These are phyloP conservation scores for Blastobotrys attinorum DNA, from an alignment of 805 yeast species.

Conservation along the genomic window DNA sequence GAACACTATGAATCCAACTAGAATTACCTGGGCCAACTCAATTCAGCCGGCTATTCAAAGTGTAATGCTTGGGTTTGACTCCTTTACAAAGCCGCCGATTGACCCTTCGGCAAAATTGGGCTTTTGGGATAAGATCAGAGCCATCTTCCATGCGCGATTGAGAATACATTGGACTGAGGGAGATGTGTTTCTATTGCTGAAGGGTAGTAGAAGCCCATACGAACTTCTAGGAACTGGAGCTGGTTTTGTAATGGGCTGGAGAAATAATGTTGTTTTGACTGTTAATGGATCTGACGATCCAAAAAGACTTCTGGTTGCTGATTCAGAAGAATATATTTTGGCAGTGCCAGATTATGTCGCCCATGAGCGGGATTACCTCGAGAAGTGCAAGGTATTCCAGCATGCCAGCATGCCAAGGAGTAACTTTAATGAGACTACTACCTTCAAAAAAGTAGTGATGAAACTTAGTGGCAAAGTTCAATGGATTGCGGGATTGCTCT, in stretches of 20 bases:
- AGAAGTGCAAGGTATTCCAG: conserved; percentile 22
- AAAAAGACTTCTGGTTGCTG: conserved; percentile 53
- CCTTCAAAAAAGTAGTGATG: conserved; percentile 43
- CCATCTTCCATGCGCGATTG: conserved; percentile 66
- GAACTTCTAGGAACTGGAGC: conserved; percentile 54
- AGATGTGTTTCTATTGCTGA: conserved; percentile 34
- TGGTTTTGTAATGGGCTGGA: conserved; percentile 73
- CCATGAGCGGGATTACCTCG: conserved; percentile 24
- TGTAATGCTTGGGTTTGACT: conserved; percentile 66
- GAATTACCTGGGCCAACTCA: conserved; percentile 78
- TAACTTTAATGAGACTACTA: conserved; percentile 18
- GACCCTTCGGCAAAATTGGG: conserved; percentile 84
- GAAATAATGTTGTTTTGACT: conserved; percentile 48
- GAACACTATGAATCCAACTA: conserved; percentile 48
- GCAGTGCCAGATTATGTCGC: conserved; percentile 71
- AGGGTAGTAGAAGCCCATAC: conserved; percentile 78
- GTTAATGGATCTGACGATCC: conserved; percentile 67
- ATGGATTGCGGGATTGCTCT: conserved; percentile 72
- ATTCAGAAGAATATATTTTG: conserved; percentile 55
- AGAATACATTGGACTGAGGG: conserved; percentile 43
- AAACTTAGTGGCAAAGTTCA: conserved; percentile 56
- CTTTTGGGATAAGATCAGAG: conserved; percentile 84
- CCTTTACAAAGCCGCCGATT: conserved; percentile 80
- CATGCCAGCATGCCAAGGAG: conserved; percentile 24
- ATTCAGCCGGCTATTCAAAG: conserved; percentile 81